A percentile compares a stretch with the other conserved stretches of the same genome.
Conservation (phyloP, 2,329 filamentous ascomycete species). For the Whalleya microplaca region DNA sequence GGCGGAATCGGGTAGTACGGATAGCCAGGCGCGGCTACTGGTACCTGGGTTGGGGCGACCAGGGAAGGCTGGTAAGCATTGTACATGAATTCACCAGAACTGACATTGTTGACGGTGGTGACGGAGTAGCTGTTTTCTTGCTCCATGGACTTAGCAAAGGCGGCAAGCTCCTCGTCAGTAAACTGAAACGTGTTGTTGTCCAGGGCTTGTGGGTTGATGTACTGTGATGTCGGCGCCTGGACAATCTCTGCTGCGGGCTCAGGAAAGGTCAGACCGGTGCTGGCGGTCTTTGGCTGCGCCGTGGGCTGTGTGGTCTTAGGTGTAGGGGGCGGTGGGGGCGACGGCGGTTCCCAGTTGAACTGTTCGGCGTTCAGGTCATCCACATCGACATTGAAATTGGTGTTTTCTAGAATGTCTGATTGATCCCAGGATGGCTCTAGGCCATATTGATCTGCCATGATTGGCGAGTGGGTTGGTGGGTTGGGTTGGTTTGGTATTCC, state of each 20-base stretch:
- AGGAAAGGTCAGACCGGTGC: neutral
- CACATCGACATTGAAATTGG: conserved; percentile 5
- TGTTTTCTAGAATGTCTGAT: neutral
- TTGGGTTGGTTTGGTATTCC: neutral
- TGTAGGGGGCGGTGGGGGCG: neutral
- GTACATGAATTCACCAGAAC: neutral
- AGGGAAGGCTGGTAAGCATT: neutral
- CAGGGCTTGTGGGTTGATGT: conserved; percentile 8
- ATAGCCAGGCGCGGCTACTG: neutral
- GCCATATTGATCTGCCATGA: conserved; percentile 1
- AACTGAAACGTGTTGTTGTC: neutral
- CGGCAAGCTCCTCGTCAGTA: neutral
- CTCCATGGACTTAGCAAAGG: neutral
- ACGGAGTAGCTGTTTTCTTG: neutral
- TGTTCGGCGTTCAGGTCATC: neutral
- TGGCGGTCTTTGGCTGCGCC: neutral
- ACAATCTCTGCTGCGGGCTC: neutral
- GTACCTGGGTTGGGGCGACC: neutral
- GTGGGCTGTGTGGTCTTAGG: neutral
- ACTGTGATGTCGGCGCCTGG: neutral
- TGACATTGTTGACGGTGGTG: neutral
- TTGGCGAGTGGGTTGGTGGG: neutral
- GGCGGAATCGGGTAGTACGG: neutral
- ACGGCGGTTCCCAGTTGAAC: neutral
- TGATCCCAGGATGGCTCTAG: conserved; percentile 2